Base-by-base conservation (phyloP, 1,284 basidiomycete species). In the Sporisorium exsertum region DNA sequence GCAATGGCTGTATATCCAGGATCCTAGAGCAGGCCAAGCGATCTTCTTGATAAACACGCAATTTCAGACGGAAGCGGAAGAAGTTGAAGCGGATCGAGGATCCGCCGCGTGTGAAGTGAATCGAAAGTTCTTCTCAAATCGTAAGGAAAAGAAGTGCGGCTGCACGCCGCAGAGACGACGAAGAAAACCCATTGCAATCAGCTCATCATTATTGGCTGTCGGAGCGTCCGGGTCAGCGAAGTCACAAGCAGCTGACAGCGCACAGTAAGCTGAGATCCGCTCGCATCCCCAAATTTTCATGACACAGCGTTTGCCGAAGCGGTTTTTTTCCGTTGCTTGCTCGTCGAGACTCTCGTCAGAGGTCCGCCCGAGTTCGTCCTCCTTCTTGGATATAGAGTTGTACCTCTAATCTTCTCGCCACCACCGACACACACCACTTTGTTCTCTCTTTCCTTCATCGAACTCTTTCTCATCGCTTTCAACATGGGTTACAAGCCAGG, bases 401-500 rank as follows among this genome's bases (percentile, higher is more conserved):
- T 50, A 46, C 24, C 16, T 33, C 20, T 3, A 15, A 13, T 40
- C 12, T 24, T 18, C 32, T 20, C 35, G 12, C 62, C 65, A 68
- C 53, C 54, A 64, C 18, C 37, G 57, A 6, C 33, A 40, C 40
- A 63, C 45, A 42, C 20, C 50, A 32, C 59, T 18, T 33, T 32
- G 18, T 13, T 18, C 27, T 26, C n/a, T 45, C 37, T 26, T 16
- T 32, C 37, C 22, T 9, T 29, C 26, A 53, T 24, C 37, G 50
- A 29, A 55, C 59, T 63, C 49, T 43, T 42, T 24, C 43, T 22
- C 13, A 2, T 13, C 8, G 3, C 35, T 24, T 32, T 37, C 62
- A 81, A 26, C 58, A 83, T 82, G 81, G 71, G 68, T 43, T 83
- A 73, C 76, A 66, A 73, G 56, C 65, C 67, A 27, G 82, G 82